Conservation (phyloP, 306 rosid genomes). For the Corylus heterophylla region DNA sequence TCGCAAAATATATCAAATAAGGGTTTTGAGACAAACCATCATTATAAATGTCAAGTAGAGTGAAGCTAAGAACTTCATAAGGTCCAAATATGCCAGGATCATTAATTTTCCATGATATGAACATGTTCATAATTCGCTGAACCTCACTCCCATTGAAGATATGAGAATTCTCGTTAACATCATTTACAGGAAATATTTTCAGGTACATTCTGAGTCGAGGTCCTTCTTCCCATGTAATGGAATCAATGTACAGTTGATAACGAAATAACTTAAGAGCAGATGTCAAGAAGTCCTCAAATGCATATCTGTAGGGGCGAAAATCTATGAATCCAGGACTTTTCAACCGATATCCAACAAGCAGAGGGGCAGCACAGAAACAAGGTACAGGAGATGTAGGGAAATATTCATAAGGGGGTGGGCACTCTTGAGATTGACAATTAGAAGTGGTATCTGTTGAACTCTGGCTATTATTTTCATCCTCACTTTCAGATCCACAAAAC, state of each 20-base stretch:
- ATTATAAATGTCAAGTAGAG: constrained; percentile 47
- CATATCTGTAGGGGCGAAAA: constrained; percentile 44
- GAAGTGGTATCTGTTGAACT: constrained; percentile 28
- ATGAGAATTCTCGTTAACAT: constrained; percentile 24
- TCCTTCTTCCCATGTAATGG: constrained; percentile 56
- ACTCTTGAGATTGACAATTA: constrained; percentile 43
- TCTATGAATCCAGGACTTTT: constrained; percentile 90
- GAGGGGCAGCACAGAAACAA: constrained; percentile 81
- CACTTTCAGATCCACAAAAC: constrained; percentile 56
- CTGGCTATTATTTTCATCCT: constrained; percentile 19
- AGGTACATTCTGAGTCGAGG: constrained; percentile 70
- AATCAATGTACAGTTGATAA: constrained; percentile 54
- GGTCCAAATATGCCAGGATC: constrained; percentile 72
- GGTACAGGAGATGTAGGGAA: constrained; percentile 26
- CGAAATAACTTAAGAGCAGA: constrained; percentile 34
- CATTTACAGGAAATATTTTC: constrained; percentile 61
- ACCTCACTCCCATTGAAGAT: constrained; percentile 61
- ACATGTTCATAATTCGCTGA: constrained; percentile 45
- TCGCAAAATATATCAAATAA: constrained; percentile 25
- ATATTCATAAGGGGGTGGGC: constrained; percentile 69
- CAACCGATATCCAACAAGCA: constrained; percentile 61
- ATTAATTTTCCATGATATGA: constrained; percentile 64
- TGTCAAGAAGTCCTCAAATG: constrained; percentile 50
- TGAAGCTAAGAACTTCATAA: constrained; percentile 60
- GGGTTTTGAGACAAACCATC: constrained; percentile 56